phyloP scores from a whole-genome alignment of 208 protist species.

The Porcisia deanei region DNA sequence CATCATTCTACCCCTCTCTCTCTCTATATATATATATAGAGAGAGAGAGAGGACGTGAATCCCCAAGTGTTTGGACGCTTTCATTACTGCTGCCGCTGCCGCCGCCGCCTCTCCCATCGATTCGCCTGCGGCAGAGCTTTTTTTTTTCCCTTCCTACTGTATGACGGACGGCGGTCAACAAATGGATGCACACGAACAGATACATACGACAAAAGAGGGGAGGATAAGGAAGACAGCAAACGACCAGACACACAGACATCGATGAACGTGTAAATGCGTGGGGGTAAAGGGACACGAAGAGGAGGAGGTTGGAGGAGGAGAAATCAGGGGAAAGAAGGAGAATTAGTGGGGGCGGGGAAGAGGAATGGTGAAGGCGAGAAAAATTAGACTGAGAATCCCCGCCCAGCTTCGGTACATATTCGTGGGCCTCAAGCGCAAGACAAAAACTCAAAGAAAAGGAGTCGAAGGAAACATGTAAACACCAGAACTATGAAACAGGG shows the following conservation, averaged over 20 bases:
- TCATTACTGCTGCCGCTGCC: background rate
- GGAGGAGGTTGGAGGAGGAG: background rate
- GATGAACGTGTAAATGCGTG: background rate
- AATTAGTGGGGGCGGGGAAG: too few species aligned
- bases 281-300: too few species aligned
- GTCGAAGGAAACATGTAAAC: background rate
- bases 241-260: background rate
- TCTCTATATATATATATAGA: background rate
- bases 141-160: background rate
- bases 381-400: background rate
- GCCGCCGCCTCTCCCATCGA: background rate
- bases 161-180: background rate
- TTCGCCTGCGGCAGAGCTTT: background rate
- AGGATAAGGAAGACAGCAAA: background rate
- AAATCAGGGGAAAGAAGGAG: too few species aligned
- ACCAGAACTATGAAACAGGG: background rate
- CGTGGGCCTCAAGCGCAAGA: conserved; percentile 16
- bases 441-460: background rate
- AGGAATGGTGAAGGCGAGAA: background rate
- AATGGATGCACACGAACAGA: background rate
- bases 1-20: too few species aligned
- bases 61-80: background rate
- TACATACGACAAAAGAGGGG: background rate
- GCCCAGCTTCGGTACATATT: conserved; percentile 7
- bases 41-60: background rate